A percentile compares a stretch with the other conserved stretches of the same genome.
Evolutionary conservation across 129 eudicot species (phyloP).

Genomic region (Chrysanthemum lavandulifolium): DNA sequence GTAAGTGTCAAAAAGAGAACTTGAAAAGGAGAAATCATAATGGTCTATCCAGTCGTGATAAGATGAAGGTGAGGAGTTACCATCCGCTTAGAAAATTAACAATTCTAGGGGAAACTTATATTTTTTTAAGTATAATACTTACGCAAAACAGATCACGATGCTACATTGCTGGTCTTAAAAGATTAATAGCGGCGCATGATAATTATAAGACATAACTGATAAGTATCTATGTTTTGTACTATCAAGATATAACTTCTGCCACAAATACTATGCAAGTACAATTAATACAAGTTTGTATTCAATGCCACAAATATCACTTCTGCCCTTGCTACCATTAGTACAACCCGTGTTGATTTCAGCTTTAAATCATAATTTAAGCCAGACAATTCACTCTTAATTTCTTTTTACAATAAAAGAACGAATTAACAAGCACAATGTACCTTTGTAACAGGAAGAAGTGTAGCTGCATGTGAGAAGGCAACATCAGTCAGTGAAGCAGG

Average conservation of each 20-base stretch:
- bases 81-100: background rate
- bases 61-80: background rate
- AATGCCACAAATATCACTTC: background rate
- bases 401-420: background rate
- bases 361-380: background rate
- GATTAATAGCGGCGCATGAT: background rate
- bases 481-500: constrained; percentile 97
- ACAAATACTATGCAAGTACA: constrained; percentile 13
- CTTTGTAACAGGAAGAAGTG: constrained; percentile 96
- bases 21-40: background rate
- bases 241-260: background rate
- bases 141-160: background rate
- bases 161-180: too few species aligned
- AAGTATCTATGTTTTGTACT: constrained; percentile 2
- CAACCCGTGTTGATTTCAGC: too few species aligned
- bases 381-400: background rate
- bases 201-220: background rate
- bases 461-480: constrained; percentile 96
- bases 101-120: background rate
- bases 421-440: constrained; percentile 32
- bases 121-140: too few species aligned
- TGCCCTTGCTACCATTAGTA: background rate
- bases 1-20: background rate
- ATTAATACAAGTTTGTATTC: background rate
- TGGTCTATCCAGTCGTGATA: background rate